Evolutionary conservation across 2,329 filamentous ascomycete species (phyloP).

Genomic region (Fusarium sp.): DNA sequence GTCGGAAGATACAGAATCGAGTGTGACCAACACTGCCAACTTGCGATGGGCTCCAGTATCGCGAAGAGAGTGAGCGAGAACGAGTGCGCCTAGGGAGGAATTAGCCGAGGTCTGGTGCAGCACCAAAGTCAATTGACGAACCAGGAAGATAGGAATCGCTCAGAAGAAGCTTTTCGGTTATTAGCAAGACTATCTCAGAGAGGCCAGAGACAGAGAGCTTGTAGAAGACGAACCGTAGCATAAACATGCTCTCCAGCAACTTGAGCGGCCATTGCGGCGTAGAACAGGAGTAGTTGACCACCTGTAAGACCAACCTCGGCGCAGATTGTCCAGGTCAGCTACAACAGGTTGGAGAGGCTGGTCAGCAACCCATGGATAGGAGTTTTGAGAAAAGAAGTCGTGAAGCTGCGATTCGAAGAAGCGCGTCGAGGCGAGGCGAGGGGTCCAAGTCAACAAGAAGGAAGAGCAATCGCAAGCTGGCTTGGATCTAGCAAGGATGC

Average conservation of each 20-base stretch:
- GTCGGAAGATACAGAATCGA: conserved; percentile 80
- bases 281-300: conserved; percentile 25
- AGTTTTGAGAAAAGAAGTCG: conserved; percentile 13
- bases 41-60: conserved; percentile 85
- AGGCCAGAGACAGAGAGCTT: conserved; percentile 11
- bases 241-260: conserved; percentile 62
- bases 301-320: conserved; percentile 41
- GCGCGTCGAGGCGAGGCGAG: conserved; percentile 34
- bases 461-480: conserved; percentile 29
- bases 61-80: conserved; percentile 92
- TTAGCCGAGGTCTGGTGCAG: conserved; percentile 22
- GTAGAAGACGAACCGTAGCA: conserved; percentile 64
- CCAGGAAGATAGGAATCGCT: conserved; percentile 94
- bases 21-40: conserved; percentile 85
- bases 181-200: conserved; percentile 13
- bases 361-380: conserved; percentile 47
- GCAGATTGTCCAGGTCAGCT: conserved; percentile 42
- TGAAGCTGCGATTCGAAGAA: conserved; percentile 30
- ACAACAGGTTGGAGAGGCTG: conserved; percentile 33
- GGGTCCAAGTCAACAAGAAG: conserved; percentile 26
- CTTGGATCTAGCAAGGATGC: conserved; percentile 23
- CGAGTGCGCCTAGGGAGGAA: conserved; percentile 78
- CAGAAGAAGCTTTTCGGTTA: conserved; percentile 79
- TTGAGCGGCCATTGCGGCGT: conserved; percentile 55
- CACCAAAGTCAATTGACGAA: conserved; percentile 58